Evolutionary conservation across 805 yeast genomes (phyloP), one percentile per base, ranked within the genome.

Genomic region (Yamadazyma sp.): DNA sequence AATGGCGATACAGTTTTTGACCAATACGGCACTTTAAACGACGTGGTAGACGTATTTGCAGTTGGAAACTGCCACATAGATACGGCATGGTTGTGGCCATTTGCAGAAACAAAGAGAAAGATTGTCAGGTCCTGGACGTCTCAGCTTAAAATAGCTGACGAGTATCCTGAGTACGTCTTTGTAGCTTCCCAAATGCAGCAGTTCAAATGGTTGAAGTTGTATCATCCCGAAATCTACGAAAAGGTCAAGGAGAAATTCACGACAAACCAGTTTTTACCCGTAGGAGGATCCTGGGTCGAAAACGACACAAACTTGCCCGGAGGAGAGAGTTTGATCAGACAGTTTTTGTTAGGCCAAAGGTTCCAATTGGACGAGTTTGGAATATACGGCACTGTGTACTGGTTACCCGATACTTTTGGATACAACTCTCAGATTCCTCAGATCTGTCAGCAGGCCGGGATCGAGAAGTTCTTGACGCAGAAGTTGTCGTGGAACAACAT

Each of bases 1-100:
- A 85, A 89, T 56, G 69, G 82, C 4, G 75, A 75, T 11, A 71
- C 72, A 8, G 97, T 91, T 1, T 82, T 70, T 48, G 53, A 58
- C 22, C 53, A 47, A 13, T 43, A 37, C 21, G 46, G 47, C 2
- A 43, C 44, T 22, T 30, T 38, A 9, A 36, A 47, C 14, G 70
- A 73, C 43, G 67, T 70, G 19, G 61, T 76, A 41, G 80, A 82
- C 40, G 96, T 90, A 8, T 83, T 69, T 59, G 95, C 86, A 6
- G 74, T 93, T 47, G 99, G 99, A 28, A 86, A 93, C 58, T 93
- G 98, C 59, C 98, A 90, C 59, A 90, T 90, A 50, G 99, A 91
- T 55, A 91, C 98, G 12, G 98, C 98, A 11, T 91, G 99, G 99
- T 71, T 89, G 41, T 91, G 99, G 99, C 98, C 97, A n/a, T 91